Evolutionary conservation across 2,329 filamentous ascomycete genomes (phyloP).

Genomic region (Bisporella sp.): DNA sequence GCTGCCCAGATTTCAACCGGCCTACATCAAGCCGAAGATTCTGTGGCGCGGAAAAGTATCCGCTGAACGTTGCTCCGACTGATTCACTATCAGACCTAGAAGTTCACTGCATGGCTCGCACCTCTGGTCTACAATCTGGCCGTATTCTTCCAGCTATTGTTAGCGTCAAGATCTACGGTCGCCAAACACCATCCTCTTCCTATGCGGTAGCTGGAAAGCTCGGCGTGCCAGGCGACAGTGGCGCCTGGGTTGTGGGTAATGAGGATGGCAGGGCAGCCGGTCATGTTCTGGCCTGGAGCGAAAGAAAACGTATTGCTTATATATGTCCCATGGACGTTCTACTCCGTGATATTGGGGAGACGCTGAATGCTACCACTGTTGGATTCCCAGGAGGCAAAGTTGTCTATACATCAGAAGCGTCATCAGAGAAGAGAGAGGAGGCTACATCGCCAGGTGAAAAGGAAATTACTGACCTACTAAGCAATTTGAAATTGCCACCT

Average conservation of each 20-base stretch:
- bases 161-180: constrained; percentile 81
- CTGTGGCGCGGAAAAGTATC: constrained; percentile 37
- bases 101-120: constrained; percentile 85
- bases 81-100: constrained; percentile 62
- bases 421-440: too few relatives aligned
- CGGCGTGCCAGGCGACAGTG: constrained; percentile 79
- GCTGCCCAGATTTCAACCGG: constrained; percentile 65
- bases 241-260: constrained; percentile 86
- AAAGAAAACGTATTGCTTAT: constrained; percentile 74
- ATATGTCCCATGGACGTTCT: constrained; percentile 94
- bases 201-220: constrained; percentile 51
- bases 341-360: constrained; percentile 76
- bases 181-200: constrained; percentile 69
- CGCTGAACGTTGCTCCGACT: constrained; percentile 51
- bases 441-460: too few relatives aligned
- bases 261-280: constrained; percentile 75
- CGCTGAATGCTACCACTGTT: constrained; percentile 64
- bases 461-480: too few relatives aligned
- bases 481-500: too few relatives aligned
- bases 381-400: constrained; percentile 56
- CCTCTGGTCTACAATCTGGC: constrained; percentile 74
- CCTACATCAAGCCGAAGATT: constrained; percentile 43
- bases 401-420: constrained; percentile 4
- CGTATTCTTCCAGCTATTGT: constrained; percentile 71
- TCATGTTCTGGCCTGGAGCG: constrained; percentile 84